Percentiles rank a stretch among this genome's conserved stretches.
Evolutionary conservation across 768 basidiomycete genomes (phyloP).

Genomic region (Suillus variegatus): DNA sequence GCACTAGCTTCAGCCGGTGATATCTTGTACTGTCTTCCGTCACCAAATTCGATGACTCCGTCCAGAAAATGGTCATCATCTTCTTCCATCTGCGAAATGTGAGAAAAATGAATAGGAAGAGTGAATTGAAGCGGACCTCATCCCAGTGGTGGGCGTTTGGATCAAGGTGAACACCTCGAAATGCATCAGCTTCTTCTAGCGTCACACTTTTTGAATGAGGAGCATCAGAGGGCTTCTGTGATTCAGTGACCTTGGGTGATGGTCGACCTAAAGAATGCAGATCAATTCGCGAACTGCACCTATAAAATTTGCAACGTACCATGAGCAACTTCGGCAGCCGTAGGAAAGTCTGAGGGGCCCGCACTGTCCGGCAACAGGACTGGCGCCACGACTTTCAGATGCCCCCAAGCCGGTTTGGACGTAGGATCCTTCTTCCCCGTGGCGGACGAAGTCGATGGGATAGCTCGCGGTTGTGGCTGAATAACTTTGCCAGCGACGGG

Average conservation of each 20-base stretch:
- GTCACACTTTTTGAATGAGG: constrained; percentile 57
- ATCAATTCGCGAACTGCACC: constrained; percentile 7
- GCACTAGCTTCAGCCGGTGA: constrained; percentile 43
- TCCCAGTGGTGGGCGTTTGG: constrained; percentile 98
- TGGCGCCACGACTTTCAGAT: constrained; percentile 42
- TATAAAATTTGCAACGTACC: constrained; percentile 47
- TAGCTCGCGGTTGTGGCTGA: constrained; percentile 57
- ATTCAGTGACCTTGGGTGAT: constrained; percentile 25
- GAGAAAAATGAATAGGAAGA: constrained; percentile 7
- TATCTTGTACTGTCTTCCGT: constrained; percentile 90
- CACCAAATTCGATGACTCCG: constrained; percentile 93
- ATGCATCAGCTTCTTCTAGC: constrained; percentile 87
- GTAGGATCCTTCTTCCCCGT: constrained; percentile 34
- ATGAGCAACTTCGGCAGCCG: constrained; percentile 92
- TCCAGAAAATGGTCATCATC: constrained; percentile 90
- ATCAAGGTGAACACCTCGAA: constrained; percentile 90
- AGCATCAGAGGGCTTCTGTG: constrained; percentile 54
- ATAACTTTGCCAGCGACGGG: constrained; percentile 66
- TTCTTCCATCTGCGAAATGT: constrained; percentile 70
- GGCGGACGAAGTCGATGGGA: constrained; percentile 31
- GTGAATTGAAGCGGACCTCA: constrained; percentile 62
- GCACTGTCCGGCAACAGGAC: constrained; percentile 43
- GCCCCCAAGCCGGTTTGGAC: constrained; percentile 73
- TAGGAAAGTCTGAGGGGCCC: constrained; percentile 81
- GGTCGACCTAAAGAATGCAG: neutral